Percentiles rank a stretch among this genome's conserved stretches.
Evolutionary conservation across 371 early-diverging fungal species (phyloP).

Genomic region (Sanchytrium tribonematis): DNA sequence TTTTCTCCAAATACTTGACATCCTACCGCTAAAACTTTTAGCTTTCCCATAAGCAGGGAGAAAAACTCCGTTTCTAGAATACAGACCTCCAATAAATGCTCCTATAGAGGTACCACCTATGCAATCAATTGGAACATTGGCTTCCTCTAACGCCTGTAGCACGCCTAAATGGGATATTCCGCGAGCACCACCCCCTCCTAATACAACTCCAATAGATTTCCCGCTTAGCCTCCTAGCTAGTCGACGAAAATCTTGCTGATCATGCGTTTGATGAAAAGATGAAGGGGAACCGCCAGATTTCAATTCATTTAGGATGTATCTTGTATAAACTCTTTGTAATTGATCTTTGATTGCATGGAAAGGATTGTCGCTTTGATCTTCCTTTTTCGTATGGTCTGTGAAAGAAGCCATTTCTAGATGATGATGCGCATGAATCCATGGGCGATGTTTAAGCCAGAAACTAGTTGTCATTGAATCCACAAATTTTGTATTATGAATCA

Average conservation of each 20-base stretch:
- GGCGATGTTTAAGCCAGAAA: conserved; percentile 61
- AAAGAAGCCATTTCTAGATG: conserved; percentile 26
- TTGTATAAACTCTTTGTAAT: background rate
- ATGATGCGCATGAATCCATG: conserved; percentile 86
- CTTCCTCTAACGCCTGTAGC: conserved; percentile 88
- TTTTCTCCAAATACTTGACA: conserved; percentile 61
- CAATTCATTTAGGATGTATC: background rate
- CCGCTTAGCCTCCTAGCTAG: conserved; percentile 75
- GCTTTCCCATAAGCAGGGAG: conserved; percentile 58
- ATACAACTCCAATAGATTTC: conserved; percentile 81
- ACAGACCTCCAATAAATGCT: conserved; percentile 80
- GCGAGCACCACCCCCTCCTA: conserved; percentile 97
- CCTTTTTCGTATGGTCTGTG: conserved; percentile 3
- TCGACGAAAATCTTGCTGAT: conserved; percentile 32
- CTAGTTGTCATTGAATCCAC: conserved; percentile 55
- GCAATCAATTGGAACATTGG: conserved; percentile 91
- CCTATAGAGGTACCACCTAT: conserved; percentile 92
- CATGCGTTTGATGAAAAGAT: background rate
- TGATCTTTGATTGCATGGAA: background rate
- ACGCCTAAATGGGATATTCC: conserved; percentile 90
- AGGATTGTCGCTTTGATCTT: background rate
- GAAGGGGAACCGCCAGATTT: background rate
- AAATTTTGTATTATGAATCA: conserved; percentile 46
- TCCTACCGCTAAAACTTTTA: conserved; percentile 49
- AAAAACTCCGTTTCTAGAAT: conserved; percentile 63